Evolutionary conservation across 441 rosid genomes (phyloP).

Genomic region (Arabidopsis hybrid): DNA sequence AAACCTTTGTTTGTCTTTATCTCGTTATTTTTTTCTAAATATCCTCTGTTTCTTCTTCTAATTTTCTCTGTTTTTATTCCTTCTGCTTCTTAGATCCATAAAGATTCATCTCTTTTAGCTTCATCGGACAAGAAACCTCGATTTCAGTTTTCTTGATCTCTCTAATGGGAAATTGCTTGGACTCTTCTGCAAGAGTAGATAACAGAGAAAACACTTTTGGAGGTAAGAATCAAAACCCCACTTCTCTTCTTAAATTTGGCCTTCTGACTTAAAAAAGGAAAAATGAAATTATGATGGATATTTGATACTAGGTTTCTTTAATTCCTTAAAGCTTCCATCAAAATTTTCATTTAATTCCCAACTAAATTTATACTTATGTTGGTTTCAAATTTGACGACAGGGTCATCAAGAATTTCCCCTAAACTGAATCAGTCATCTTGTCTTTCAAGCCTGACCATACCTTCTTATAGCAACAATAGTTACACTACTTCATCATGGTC

Average conservation of each 20-base stretch:
- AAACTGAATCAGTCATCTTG: slow-evolving; percentile 59
- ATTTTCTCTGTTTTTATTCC: slow-evolving; percentile 19
- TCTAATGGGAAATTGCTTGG: slow-evolving; percentile 82
- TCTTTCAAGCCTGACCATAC: slow-evolving; percentile 65
- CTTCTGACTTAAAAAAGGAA: not conserved
- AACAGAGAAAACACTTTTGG: slow-evolving; percentile 66
- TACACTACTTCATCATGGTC: slow-evolving; percentile 48
- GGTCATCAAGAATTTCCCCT: slow-evolving; percentile 61
- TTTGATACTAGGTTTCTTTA: slow-evolving; percentile 20
- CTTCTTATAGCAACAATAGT: slow-evolving; percentile 58
- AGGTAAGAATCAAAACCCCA: slow-evolving; percentile 39
- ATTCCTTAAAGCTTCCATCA: not conserved
- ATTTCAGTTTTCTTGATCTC: slow-evolving; percentile 15
- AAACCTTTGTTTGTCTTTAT: slow-evolving; percentile 33
- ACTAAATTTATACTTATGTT: slow-evolving; percentile 2
- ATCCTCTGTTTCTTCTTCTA: slow-evolving; percentile 38
- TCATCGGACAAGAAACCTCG: slow-evolving; percentile 8
- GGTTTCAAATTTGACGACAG: slow-evolving; percentile 45
- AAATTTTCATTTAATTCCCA: not conserved
- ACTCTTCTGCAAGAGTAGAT: slow-evolving; percentile 71
- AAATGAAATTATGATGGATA: not conserved
- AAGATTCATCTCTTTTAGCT: slow-evolving; percentile 17
- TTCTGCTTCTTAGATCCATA: slow-evolving; percentile 12
- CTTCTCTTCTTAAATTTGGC: not conserved
- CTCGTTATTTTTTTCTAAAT: not conserved